These are phyloP conservation scores for Schwanniomyces sp. DNA, from an alignment of 805 yeast genomes.

Conservation along the genomic window DNA sequence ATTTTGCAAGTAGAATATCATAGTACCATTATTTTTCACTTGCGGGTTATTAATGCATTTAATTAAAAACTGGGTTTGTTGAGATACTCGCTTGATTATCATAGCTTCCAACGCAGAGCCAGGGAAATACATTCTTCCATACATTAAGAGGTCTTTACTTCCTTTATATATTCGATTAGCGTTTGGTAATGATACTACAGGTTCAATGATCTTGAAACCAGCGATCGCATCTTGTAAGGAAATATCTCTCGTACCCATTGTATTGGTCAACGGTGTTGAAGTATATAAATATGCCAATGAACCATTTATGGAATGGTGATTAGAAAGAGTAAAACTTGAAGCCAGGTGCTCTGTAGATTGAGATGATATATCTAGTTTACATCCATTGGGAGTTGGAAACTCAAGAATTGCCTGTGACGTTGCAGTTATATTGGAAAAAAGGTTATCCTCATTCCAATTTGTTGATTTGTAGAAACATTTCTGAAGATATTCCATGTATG, in stretches of 20 bases:
- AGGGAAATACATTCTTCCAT: slow-evolving; percentile 89
- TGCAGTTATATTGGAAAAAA: slow-evolving; percentile 73
- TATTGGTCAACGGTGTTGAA: slow-evolving; percentile 52
- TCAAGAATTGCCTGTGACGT: slow-evolving; percentile 70
- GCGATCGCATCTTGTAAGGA: slow-evolving; percentile 67
- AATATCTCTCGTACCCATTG: slow-evolving; percentile 51
- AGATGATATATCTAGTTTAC: slow-evolving; percentile 65
- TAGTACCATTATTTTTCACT: slow-evolving; percentile 50
- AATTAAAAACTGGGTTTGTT: slow-evolving; percentile 61
- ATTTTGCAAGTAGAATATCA: slow-evolving; percentile 72
- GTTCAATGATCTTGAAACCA: slow-evolving; percentile 63
- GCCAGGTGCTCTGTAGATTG: slow-evolving; percentile 69
- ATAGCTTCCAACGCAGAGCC: slow-evolving; percentile 85
- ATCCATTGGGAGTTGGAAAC: slow-evolving; percentile 69
- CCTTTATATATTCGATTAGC: slow-evolving; percentile 2
- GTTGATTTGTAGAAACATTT: slow-evolving; percentile 68
- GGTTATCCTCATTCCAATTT: slow-evolving; percentile 77
- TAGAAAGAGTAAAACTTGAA: slow-evolving; percentile 69
- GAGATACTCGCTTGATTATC: slow-evolving; percentile 63
- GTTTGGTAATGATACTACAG: slow-evolving; percentile 23
- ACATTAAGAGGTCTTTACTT: slow-evolving; percentile 49
- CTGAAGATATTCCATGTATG: slow-evolving; percentile 85
- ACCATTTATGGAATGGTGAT: slow-evolving; percentile 67
- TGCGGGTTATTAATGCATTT: slow-evolving; percentile 74
- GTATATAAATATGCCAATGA: slow-evolving; percentile 81